Base-by-base conservation (phyloP, 148 eudicot species). In the Persicaria tinctoria region DNA sequence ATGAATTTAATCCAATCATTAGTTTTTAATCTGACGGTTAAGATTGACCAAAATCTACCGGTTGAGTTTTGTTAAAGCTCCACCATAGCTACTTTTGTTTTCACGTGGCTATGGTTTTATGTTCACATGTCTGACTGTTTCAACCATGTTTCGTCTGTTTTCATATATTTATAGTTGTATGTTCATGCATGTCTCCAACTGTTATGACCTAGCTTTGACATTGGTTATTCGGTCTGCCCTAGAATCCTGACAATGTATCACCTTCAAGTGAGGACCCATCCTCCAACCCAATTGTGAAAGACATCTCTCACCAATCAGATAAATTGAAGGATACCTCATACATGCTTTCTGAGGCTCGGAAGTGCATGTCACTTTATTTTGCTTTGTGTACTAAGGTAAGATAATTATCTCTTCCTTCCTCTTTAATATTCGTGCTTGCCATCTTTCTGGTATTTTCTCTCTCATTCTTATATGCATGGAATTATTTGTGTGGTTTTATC, bases 351-450 rank as follows among this genome's bases (percentile, higher is more conserved):
- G 93, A 90, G 68, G 92, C 83, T 45, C 89, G 88, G 76, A 83
- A 91, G 73, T 86, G 91, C 93, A 90, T 90, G 94, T 87, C 97
- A 27, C 84, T 95, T 68, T 95, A 95, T 86, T 95, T 95, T 79
- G 99, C 99, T 51, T 80, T 95, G 70, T 95, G 99, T 80, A 95
- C 99, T 76, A 95, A 95, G 99, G 99, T 95, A 23, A 3, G 71
- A 68, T 41, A 55, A 13, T 45, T 55, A 75, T 16, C 38, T 6
- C 75, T 16, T 73, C 46, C 8, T 51, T 73, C 11, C 4, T 27
- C 47, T 51, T 20, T 63, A 8, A 63, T 73, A 14, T 53, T n/a
- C 18, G 41, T 50, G 17, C 17, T 12, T 72, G n/a, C 56, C 41
- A 72, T 72, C 74, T 17, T 8, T 17, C 3, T 72, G 53, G 48